These are phyloP conservation scores for Caryocar brasiliense DNA, from an alignment of 441 rosid species.

Conservation along the genomic window DNA sequence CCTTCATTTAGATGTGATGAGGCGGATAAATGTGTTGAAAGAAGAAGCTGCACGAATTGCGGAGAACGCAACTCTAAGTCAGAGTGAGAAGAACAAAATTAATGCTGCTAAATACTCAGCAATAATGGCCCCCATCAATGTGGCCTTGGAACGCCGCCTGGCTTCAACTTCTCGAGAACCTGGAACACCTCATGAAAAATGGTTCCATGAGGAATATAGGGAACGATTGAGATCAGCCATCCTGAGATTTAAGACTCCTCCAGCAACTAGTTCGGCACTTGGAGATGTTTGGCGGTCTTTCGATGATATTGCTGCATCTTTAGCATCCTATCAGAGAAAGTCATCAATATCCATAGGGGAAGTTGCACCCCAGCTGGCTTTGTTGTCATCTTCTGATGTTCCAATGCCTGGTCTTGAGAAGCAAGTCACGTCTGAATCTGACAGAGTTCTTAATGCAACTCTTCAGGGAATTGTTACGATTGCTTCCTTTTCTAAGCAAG, in stretches of 20 bases:
- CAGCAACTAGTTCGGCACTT: constrained; percentile 60
- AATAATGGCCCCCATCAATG: constrained; percentile 95
- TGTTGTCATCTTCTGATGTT: constrained; percentile 83
- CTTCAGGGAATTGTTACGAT: constrained; percentile 73
- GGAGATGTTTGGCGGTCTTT: constrained; percentile 94
- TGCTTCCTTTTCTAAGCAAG: constrained; percentile 70
- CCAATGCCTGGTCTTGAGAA: constrained; percentile 99
- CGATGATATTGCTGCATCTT: constrained; percentile 78
- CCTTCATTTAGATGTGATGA: constrained; percentile 89
- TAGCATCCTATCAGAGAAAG: constrained; percentile 85
- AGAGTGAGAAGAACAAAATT: constrained; percentile 84
- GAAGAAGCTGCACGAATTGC: constrained; percentile 91
- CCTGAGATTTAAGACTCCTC: constrained; percentile 75
- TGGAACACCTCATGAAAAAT: constrained; percentile 89
- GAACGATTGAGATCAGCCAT: constrained; percentile 74
- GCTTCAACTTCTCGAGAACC: constrained; percentile 92
- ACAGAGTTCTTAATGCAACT: constrained; percentile 32
- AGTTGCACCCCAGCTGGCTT: constrained; percentile 89
- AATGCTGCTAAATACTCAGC: constrained; percentile 94
- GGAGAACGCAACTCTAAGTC: constrained; percentile 81
- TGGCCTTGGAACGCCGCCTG: constrained; percentile 92
- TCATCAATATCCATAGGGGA: constrained; percentile 73
- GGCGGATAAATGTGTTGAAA: constrained; percentile 82
- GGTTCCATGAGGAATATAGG: constrained; percentile 74
- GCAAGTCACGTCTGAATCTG: constrained; percentile 55